phyloP scores from a whole-genome alignment of 2,329 filamentous ascomycete genomes.

The Claviceps capensis region DNA sequence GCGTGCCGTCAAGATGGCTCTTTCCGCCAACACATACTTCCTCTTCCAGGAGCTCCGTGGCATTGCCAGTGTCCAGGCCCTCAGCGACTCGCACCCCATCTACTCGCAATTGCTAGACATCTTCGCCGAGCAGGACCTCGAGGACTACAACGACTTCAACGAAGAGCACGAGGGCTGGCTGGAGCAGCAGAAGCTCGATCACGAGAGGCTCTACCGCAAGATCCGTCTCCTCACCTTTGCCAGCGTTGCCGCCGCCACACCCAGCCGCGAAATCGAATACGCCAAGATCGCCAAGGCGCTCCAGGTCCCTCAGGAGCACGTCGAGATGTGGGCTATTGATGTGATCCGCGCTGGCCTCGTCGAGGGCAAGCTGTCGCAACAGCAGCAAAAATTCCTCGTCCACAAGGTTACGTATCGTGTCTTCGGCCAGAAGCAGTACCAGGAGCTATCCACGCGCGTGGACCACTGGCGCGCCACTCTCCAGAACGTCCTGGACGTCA shows the following conservation, averaged over 20 bases:
- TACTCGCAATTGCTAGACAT: slow-evolving; percentile 91
- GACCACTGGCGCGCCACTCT: slow-evolving; percentile 85
- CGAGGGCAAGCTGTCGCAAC: slow-evolving; percentile 90
- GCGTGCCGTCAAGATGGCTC: slow-evolving; percentile 39
- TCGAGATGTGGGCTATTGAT: slow-evolving; percentile 98
- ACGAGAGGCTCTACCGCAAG: slow-evolving; percentile 72
- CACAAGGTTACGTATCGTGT: slow-evolving; percentile 94
- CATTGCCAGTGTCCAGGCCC: slow-evolving; percentile 71
- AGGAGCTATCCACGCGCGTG: slow-evolving; percentile 77
- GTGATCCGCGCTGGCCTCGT: slow-evolving; percentile 91
- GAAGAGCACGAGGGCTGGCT: slow-evolving; percentile 82
- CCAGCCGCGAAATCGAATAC: slow-evolving; percentile 81
- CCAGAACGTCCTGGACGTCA: slow-evolving; percentile 61
- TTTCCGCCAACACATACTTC: slow-evolving; percentile 43
- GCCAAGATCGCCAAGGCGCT: slow-evolving; percentile 70
- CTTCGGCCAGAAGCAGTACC: slow-evolving; percentile 97
- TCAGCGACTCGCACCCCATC: slow-evolving; percentile 69
- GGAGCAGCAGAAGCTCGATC: slow-evolving; percentile 59
- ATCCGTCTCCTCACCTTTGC: slow-evolving; percentile 92
- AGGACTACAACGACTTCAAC: slow-evolving; percentile 92
- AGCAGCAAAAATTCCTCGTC: slow-evolving; percentile 84
- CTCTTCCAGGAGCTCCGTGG: slow-evolving; percentile 71
- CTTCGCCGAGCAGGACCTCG: slow-evolving; percentile 84
- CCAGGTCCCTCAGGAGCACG: slow-evolving; percentile 67
- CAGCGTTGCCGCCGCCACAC: slow-evolving; percentile 70